phyloP scores from a whole-genome alignment of 805 yeast species.

The Candida ponderosae region DNA sequence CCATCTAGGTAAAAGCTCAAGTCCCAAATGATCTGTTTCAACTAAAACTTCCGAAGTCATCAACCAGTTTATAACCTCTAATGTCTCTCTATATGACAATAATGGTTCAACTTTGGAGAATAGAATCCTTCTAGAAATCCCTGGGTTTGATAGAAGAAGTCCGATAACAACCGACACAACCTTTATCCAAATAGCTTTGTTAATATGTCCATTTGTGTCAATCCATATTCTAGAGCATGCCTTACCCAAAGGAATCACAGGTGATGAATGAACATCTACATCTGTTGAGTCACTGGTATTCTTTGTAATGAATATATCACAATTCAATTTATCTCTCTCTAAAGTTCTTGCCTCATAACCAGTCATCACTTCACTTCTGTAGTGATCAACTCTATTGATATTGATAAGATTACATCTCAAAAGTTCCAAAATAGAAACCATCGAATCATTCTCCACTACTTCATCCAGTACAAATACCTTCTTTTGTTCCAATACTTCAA shows the following conservation, averaged over 20 bases:
- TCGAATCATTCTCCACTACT: constrained; percentile 52
- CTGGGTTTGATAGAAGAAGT: constrained; percentile 47
- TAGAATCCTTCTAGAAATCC: constrained; percentile 27
- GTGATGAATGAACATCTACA: constrained; percentile 5
- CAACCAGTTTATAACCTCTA: too few relatives aligned
- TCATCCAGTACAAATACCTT: constrained; percentile 50
- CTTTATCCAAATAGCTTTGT: constrained; percentile 51
- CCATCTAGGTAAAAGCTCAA: too few relatives aligned
- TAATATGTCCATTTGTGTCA: constrained; percentile 54
- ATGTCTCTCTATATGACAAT: neutral
- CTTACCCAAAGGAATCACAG: constrained; percentile 47
- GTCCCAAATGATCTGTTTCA: too few relatives aligned
- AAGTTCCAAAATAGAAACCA: constrained; percentile 53
- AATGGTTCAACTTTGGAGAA: constrained; percentile 13
- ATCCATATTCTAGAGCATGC: constrained; percentile 72
- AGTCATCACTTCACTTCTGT: constrained; percentile 36
- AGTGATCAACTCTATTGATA: constrained; percentile 48
- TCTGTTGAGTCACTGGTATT: constrained; percentile 5
- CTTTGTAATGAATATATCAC: constrained; percentile 44
- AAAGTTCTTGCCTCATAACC: constrained; percentile 73
- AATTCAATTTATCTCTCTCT: constrained; percentile 59
- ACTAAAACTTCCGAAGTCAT: too few relatives aligned
- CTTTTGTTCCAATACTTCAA: constrained; percentile 30
- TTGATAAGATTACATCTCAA: constrained; percentile 34
- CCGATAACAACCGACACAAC: constrained; percentile 39